Percentiles rank a stretch among this genome's conserved stretches.
Evolutionary conservation across 1,139 yeast genomes (phyloP).

Genomic region (Zygoascus sp.): DNA sequence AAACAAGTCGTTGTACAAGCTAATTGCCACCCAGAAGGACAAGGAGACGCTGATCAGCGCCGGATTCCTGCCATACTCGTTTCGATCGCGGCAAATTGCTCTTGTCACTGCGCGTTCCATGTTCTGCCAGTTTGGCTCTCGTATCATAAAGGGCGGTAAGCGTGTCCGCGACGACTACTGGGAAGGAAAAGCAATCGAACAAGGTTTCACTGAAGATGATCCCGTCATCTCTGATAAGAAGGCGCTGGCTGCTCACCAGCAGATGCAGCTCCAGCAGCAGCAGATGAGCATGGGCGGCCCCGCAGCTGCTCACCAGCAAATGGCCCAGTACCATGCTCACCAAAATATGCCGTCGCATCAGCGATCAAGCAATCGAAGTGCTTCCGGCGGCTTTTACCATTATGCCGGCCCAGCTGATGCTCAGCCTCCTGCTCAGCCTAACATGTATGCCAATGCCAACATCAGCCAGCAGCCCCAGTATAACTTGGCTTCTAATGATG

Average conservation of each 20-base stretch:
- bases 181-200: slow-evolving; percentile 60
- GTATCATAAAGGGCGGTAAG: slow-evolving; percentile 55
- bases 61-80: slow-evolving; percentile 56
- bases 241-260: slow-evolving; percentile 23
- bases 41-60: slow-evolving; percentile 54
- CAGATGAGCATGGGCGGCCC: slow-evolving; percentile 3
- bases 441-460: background rate
- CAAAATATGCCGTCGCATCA: background rate
- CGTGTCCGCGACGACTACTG: slow-evolving; percentile 75
- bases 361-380: background rate
- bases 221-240: slow-evolving; percentile 37
- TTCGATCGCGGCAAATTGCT: slow-evolving; percentile 61
- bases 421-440: background rate
- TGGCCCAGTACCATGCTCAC: slow-evolving; percentile 3
- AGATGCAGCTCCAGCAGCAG: slow-evolving; percentile 13
- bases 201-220: slow-evolving; percentile 49
- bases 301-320: background rate
- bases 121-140: slow-evolving; percentile 69
- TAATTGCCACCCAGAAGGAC: slow-evolving; percentile 55
- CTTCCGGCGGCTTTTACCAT: background rate
- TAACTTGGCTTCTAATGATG: background rate
- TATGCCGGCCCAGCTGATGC: slow-evolving; percentile 4
- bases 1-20: slow-evolving; percentile 52
- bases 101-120: slow-evolving; percentile 61
- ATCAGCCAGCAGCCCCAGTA: slow-evolving; percentile 1